Evolutionary conservation across 805 yeast species (phyloP), one percentile per base, ranked within the genome.

Genomic region (Sugiyamaella qingdaonensis): DNA sequence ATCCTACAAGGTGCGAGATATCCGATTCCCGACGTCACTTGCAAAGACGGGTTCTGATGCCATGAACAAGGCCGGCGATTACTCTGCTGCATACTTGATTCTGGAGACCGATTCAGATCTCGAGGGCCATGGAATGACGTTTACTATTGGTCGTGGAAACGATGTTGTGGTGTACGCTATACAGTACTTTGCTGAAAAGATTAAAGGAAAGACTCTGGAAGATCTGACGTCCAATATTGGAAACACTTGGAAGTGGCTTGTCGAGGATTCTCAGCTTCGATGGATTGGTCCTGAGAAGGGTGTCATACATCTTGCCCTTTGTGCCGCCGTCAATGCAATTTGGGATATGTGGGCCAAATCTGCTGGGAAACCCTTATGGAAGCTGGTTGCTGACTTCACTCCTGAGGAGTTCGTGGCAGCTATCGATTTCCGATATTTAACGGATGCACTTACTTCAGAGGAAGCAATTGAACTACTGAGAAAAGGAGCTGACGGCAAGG

Each of bases 251-350:
- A 64, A 69, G 53, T 64, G 68, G 48, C 60, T 72, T 57, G 73
- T 71, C 18, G 60, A 67, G 7, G 75, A 72, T 55, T 65, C 71
- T 16, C 74, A 70, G 55, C 64, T 68, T 53, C 66, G 75, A 47
- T 72, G 75, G 75, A 59, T 72, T 45, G 75, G 75, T 10, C 75
- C 75, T 11, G 75, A 72, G 56, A 70, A 71, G 50, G 71, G 74
- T 19, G 67, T 69, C n/a, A 67, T 68, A 19, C 75, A 71, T 55
- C 63, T 72, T 47, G 75, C 73, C 14, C 62, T 70, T n/a, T 72
- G 72, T 10, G 69, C 74, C 11, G 64, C 69, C 5, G 68, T 71
- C 39, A 72, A 72, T 53, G 74, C 70, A 4, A 49, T 72, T 18
- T 72, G 74, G 73, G 76, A 72, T 59, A 53, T 72, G 43, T 72